These are phyloP conservation scores for Aspergillus biplanus DNA, from an alignment of 495 filamentous ascomycete genomes.

Conservation along the genomic window DNA sequence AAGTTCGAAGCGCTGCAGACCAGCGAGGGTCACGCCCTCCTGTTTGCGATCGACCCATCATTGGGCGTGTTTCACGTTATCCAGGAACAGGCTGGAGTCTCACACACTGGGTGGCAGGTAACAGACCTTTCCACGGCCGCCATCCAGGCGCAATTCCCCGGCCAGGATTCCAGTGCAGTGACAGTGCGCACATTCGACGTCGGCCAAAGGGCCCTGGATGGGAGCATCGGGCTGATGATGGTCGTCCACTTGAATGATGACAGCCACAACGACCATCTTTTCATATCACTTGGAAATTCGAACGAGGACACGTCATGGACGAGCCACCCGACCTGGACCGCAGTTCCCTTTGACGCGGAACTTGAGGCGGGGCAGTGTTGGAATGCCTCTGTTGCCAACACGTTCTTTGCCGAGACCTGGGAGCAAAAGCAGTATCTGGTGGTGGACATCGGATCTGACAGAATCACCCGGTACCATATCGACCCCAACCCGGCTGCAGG, in stretches of 20 bases:
- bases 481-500: background rate
- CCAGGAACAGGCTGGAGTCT: constrained; percentile 1
- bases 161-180: background rate
- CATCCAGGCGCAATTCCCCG: background rate
- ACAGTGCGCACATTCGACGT: constrained; percentile 12
- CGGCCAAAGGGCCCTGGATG: constrained; percentile 8
- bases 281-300: constrained; percentile 5
- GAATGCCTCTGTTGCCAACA: background rate
- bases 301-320: constrained; percentile 1
- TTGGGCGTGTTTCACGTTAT: constrained; percentile 6
- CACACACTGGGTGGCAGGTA: constrained; percentile 4
- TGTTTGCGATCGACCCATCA: constrained; percentile 5
- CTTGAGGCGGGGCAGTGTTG: background rate
- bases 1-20: constrained; percentile 15
- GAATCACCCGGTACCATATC: constrained; percentile 9
- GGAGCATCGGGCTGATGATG: constrained; percentile 10
- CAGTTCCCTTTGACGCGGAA: constrained; percentile 8
- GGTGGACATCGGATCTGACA: constrained; percentile 4
- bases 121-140: background rate
- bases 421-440: constrained; percentile 5
- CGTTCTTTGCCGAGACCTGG: background rate
- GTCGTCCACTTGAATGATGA: background rate
- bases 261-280: constrained; percentile 3
- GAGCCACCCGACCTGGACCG: constrained; percentile 1
- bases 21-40: background rate